Evolutionary conservation across 2,329 filamentous ascomycete genomes (phyloP), one percentile per base, ranked within the genome.

Genomic region (Herpotrichia juniperi): DNA sequence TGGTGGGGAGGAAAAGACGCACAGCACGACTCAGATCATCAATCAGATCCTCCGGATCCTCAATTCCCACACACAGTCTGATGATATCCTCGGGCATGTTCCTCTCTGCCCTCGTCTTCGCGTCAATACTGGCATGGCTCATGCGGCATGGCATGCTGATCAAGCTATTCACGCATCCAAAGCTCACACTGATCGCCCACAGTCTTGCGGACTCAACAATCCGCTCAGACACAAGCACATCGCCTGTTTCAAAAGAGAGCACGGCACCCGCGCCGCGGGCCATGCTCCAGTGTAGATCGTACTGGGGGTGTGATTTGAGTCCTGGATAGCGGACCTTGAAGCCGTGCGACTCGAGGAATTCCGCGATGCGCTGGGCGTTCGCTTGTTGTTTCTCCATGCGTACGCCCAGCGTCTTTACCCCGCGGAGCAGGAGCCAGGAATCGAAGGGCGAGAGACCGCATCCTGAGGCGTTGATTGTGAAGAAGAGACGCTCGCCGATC

Each of bases 131-230:
- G 32, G 94, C 94, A 76, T 99, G 94, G 76, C 93, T 97, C 96
- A 99, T 99, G 68, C 93, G 92, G 78, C 94, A 99, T 8, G 94
- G 93, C 93, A 99, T 97, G 78, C 93, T 97, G 76, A 99, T 99
- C 73, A 99, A 79, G 72, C 91, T 96, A 79, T 99, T 99, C 61
- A 99, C 94, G 73, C 94, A 97, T 42, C 94, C 94, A 72, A 99
- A 99, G 69, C 91, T 96, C 53, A 99, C 94, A 61, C 90, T 96
- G 64, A 99, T 99, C 28, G 90, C 92, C 87, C 91, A 99, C 26
- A 99, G 80, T 59, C 90, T 86, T 2, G 94, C 90, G 25, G 90
- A 90, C 77, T 97, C 94, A 4, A 99, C 94, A 65, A 99, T 97
- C 32, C 93, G 85, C 78, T 97, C 91, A 4, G 90, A 96, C 26